phyloP scores from a whole-genome alignment of 257 asterid genomes.

The Nemophila menziesii region DNA sequence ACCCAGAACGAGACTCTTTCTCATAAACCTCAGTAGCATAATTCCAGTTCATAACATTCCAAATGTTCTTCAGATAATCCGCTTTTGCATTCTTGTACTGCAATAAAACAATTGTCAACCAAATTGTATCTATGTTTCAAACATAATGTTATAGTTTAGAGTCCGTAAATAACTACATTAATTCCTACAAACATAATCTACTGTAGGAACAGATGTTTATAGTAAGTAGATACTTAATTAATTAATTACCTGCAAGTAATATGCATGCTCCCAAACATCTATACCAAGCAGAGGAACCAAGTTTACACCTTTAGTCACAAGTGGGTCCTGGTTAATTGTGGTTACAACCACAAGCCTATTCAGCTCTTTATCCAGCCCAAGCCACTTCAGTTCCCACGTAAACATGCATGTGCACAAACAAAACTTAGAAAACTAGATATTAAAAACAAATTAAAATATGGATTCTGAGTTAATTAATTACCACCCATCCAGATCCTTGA shows the following conservation, averaged over 20 bases:
- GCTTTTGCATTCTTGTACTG: conserved; percentile 41
- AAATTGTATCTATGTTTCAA: background rate
- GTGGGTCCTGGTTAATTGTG: conserved; percentile 16
- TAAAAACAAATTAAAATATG: background rate
- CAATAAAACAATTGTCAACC: background rate
- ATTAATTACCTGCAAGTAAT: conserved; percentile 17
- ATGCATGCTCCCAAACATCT: conserved; percentile 19
- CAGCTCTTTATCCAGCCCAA: conserved; percentile 13
- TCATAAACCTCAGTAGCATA: conserved; percentile 39
- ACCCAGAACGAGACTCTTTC: conserved; percentile 9
- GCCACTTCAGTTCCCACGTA: conserved; percentile 7
- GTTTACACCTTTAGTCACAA: conserved; percentile 7
- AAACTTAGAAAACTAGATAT: background rate
- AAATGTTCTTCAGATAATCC: conserved; percentile 48
- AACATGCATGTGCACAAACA: background rate
- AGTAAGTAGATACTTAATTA: too few species aligned
- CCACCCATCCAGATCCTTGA: conserved; percentile 25
- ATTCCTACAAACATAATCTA: too few species aligned
- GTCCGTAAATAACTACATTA: too few species aligned
- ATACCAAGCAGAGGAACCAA: conserved; percentile 15
- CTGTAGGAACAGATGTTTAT: too few species aligned
- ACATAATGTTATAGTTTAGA: too few species aligned
- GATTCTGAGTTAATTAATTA: background rate
- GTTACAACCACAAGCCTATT: conserved; percentile 12
- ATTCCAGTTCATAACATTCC: conserved; percentile 64